Percentiles rank a stretch among this genome's conserved stretches.
Conservation (phyloP, 345 rosid genomes). For the Barbarea vulgaris region DNA sequence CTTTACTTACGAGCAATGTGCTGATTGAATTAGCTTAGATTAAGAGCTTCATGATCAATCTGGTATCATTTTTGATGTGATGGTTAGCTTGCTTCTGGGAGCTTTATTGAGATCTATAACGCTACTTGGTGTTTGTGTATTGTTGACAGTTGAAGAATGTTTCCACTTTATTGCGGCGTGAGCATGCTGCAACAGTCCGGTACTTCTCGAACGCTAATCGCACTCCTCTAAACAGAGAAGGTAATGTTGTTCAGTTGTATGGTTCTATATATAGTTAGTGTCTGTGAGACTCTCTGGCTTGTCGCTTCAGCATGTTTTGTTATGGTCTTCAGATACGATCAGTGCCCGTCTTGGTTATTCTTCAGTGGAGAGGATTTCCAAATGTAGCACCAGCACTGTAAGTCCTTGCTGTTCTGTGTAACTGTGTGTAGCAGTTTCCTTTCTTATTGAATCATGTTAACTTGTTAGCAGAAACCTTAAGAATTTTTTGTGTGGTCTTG, state of each 20-base stretch:
- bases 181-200: conserved; percentile 50
- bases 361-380: conserved; percentile 47
- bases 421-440: background rate
- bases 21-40: background rate
- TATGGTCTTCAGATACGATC: conserved; percentile 52
- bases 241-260: too few species aligned
- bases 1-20: background rate
- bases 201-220: conserved; percentile 57
- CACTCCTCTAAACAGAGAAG: conserved; percentile 48
- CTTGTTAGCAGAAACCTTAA: background rate
- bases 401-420: conserved; percentile 36
- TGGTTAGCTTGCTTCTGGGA: conserved; percentile 8
- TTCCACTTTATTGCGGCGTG: conserved; percentile 53
- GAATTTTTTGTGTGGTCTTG: conserved; percentile 3
- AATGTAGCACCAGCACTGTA: conserved; percentile 46
- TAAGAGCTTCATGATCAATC: conserved; percentile 8
- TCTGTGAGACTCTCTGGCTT: conserved; percentile 17
- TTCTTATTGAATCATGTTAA: background rate
- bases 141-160: conserved; percentile 58
- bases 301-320: conserved; percentile 23
- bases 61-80: background rate
- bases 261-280: background rate
- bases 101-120: conserved; percentile 30
- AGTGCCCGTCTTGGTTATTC: conserved; percentile 42
- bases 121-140: background rate